Base-by-base conservation (phyloP, 805 yeast species). In the Candida rishiriensis region DNA sequence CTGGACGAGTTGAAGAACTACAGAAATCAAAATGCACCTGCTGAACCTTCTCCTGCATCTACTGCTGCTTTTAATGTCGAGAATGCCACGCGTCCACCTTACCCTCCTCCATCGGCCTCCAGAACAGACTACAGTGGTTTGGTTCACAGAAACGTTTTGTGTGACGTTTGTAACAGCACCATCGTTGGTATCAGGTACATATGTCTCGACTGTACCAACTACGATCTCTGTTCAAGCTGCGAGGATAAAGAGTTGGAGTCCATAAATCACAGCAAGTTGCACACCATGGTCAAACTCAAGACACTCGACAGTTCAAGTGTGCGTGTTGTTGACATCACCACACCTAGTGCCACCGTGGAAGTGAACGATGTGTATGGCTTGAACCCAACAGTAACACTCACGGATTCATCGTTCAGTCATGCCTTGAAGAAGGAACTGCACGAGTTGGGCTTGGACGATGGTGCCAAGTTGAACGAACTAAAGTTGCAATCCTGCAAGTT, bases 121-220 rank as follows among this genome's bases (percentile, higher is more conserved):
- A 34, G 10, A 11, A 15, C 34, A 21, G 21, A 18, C 21, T 41
- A 41, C 10, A 40, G 38, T 14, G 21, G 34, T 16, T 10, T 38
- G 9, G 17, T 52, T 10, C 63, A 60, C 34, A 18, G 40, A 6
- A 45, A 46, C 29, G 52, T 63, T 18, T 31, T 50, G n/a, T 64
- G 70, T 46, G 68, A 66, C 47, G 58, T 59, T 14, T 66, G 70
- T 44, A 54, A 57, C 37, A 18, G 38, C 29, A 32, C 38, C 10
- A 53, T 61, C 17, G 37, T 26, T 6, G 84, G 84, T 8, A 48
- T 59, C 7, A 66, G 85, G 40, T 79, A 68, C 53, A 68, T 70
- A 36, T 79, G 85, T 57, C 49, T 71, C 21, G 71, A 76, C 29
- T 79, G 85, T 53, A 55, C 56, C 3, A 76, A 79, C 54, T 76